Evolutionary conservation across 2,329 filamentous ascomycete species (phyloP).

Genomic region (Cytospora paraplurivora): DNA sequence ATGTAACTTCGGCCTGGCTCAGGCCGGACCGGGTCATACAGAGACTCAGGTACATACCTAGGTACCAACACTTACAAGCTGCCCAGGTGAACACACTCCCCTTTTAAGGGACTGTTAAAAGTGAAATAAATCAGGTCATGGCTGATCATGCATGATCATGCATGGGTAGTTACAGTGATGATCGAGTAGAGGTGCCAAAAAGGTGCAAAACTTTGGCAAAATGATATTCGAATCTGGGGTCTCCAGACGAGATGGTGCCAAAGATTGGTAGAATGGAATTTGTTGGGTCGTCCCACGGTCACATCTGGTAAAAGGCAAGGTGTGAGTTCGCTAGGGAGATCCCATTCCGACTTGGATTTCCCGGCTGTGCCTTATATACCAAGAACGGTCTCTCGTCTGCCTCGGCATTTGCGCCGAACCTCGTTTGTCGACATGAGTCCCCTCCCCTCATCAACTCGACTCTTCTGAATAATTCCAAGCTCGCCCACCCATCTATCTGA

Average conservation of each 20-base stretch:
- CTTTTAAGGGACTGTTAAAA: not conserved
- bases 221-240: conserved; percentile 45
- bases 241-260: conserved; percentile 43
- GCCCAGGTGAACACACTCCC: no score
- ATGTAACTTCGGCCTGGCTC: no score
- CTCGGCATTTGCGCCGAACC: no score
- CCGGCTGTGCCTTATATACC: conserved; percentile 28
- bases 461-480: not conserved
- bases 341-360: conserved; percentile 56
- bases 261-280: conserved; percentile 56
- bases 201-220: conserved; percentile 32
- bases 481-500: no score
- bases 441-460: not conserved
- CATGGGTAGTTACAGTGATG: no score
- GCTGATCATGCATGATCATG: no score
- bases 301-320: conserved; percentile 83
- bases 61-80: no score
- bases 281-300: conserved; percentile 63
- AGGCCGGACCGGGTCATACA: no score
- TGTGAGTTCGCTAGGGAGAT: conserved; percentile 72
- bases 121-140: no score
- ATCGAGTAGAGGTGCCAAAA: not conserved
- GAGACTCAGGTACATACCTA: no score
- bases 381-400: no score
- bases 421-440: conserved; percentile 1